phyloP scores from a whole-genome alignment of 2,329 filamentous ascomycete species.

The Didymella lethalis region DNA sequence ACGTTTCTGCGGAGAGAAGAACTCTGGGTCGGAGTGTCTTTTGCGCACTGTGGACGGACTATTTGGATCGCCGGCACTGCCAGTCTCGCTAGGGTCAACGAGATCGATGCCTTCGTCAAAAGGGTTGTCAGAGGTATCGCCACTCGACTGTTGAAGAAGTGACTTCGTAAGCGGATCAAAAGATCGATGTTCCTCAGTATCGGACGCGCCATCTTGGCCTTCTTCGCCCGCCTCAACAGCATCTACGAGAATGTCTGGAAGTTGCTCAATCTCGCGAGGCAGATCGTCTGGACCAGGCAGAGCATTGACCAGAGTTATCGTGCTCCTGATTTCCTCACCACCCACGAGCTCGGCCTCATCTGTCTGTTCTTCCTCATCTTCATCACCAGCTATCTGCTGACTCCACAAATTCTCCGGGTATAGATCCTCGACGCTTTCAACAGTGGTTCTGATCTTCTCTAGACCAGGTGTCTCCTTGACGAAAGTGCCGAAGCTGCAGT shows the following conservation, averaged over 20 bases:
- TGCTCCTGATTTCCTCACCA: slow-evolving; percentile 11
- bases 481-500: slow-evolving; percentile 71
- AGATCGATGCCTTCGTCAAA: slow-evolving; percentile 34
- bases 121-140: slow-evolving; percentile 15
- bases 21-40: slow-evolving; percentile 23
- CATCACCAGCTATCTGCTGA: slow-evolving; percentile 5
- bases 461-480: slow-evolving; percentile 63
- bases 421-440: slow-evolving; percentile 87
- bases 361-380: neutral
- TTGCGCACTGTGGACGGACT: slow-evolving; percentile 29
- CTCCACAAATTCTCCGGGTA: slow-evolving; percentile 70
- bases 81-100: slow-evolving; percentile 27
- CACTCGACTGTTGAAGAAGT: slow-evolving; percentile 24
- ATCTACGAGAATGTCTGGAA: slow-evolving; percentile 18
- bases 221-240: slow-evolving; percentile 36
- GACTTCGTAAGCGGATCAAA: slow-evolving; percentile 46
- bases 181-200: slow-evolving; percentile 34
- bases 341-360: neutral
- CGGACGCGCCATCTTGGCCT: slow-evolving; percentile 25
- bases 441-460: slow-evolving; percentile 72
- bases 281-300: slow-evolving; percentile 4
- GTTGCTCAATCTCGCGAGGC: slow-evolving; percentile 1
- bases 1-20: slow-evolving; percentile 24
- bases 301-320: slow-evolving; percentile 13
- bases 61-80: slow-evolving; percentile 6